These are phyloP conservation scores for Curvularia lunata DNA, from an alignment of 2,329 filamentous ascomycete genomes.

Conservation along the genomic window DNA sequence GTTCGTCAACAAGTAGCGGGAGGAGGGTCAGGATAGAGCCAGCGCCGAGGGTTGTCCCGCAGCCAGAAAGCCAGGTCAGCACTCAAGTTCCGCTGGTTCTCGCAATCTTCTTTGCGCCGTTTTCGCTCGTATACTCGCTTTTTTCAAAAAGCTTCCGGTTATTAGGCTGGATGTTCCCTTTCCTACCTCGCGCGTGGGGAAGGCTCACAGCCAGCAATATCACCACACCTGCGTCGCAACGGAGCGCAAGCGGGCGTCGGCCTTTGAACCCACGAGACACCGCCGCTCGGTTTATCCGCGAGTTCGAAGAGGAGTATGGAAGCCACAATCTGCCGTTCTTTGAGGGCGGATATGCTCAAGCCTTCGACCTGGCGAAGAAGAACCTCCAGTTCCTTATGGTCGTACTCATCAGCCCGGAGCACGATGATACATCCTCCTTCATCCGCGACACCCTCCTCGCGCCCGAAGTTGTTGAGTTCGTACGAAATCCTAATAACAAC, in stretches of 20 bases:
- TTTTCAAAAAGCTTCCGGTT: constrained; percentile 73
- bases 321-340: constrained; percentile 74
- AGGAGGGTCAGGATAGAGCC: constrained; percentile 59
- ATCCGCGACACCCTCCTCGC: constrained; percentile 81
- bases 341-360: constrained; percentile 90
- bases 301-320: constrained; percentile 95
- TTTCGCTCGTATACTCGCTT: constrained; percentile 77
- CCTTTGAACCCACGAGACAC: constrained; percentile 85
- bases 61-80: constrained; percentile 67
- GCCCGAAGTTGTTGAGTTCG: constrained; percentile 73
- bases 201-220: constrained; percentile 58
- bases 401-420: constrained; percentile 86
- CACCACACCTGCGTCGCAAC: constrained; percentile 51
- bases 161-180: constrained; percentile 78
- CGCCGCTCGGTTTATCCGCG: constrained; percentile 83
- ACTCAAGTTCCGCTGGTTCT: constrained; percentile 78
- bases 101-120: constrained; percentile 78
- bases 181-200: constrained; percentile 70
- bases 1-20: constrained; percentile 41
- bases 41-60: constrained; percentile 86
- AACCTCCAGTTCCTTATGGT: constrained; percentile 93
- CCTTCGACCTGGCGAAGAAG: constrained; percentile 85
- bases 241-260: constrained; percentile 72
- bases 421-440: constrained; percentile 88
- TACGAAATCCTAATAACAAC: constrained; percentile 77